Conservation (phyloP, 2,329 filamentous ascomycete species). For the Chaetothyriales sp. region DNA sequence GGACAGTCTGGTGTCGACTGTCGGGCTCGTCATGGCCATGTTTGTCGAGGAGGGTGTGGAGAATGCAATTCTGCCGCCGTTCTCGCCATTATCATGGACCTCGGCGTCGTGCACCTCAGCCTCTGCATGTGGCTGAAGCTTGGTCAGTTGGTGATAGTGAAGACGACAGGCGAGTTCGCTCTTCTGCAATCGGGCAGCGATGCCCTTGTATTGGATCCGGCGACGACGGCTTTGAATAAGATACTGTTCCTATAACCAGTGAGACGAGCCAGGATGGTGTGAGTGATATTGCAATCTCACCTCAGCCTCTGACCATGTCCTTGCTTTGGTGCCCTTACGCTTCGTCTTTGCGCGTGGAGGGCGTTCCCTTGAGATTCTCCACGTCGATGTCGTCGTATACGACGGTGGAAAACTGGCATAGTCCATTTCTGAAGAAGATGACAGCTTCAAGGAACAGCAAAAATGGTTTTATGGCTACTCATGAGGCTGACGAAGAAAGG, state of each 20-base stretch:
- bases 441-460: neutral
- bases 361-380: neutral
- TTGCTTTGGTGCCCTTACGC: conserved; percentile 16
- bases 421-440: neutral
- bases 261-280: conserved; percentile 1
- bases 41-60: neutral
- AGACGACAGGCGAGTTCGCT: conserved; percentile 77
- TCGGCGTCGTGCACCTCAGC: neutral
- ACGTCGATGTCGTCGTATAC: neutral
- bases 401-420: neutral
- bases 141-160: conserved; percentile 71
- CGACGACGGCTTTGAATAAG: conserved; percentile 71
- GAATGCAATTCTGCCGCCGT: neutral
- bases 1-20: neutral
- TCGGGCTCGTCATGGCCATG: neutral
- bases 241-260: conserved; percentile 54
- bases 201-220: conserved; percentile 86
- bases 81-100: no score
- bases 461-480: neutral
- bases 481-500: neutral
- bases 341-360: neutral
- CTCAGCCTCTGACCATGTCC: conserved; percentile 79
- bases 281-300: conserved; percentile 32
- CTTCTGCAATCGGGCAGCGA: conserved; percentile 72
- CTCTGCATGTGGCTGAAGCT: conserved; percentile 29